Conservation (phyloP, 768 basidiomycete genomes). For the Rhodotorula kratochvilovae region DNA sequence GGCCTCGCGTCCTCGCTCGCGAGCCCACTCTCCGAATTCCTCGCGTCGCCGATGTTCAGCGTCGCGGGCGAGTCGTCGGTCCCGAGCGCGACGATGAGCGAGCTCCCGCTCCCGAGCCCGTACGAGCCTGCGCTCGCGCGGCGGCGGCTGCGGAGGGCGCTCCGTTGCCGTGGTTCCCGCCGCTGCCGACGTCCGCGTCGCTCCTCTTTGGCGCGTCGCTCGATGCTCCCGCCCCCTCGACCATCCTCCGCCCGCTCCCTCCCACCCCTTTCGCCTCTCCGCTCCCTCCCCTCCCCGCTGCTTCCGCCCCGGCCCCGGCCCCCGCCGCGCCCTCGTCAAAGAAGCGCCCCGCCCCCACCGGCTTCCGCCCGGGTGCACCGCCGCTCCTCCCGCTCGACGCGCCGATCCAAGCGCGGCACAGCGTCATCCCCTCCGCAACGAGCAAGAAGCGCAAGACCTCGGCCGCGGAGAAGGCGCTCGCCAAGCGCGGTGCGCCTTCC, state of each 20-base stretch:
- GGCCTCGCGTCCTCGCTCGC: background rate
- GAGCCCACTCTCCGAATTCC: constrained; percentile 23
- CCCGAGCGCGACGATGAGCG: constrained; percentile 9
- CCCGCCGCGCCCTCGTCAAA: background rate
- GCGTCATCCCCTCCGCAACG: constrained; percentile 65
- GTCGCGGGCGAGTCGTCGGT: background rate
- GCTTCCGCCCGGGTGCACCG: constrained; percentile 13
- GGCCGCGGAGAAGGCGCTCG: constrained; percentile 34
- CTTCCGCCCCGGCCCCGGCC: background rate
- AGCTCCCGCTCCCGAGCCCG: constrained; percentile 15
- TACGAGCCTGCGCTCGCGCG: background rate
- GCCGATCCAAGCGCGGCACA: constrained; percentile 73
- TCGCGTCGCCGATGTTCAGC: constrained; percentile 34
- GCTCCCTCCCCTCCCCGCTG: background rate
- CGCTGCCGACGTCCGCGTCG: background rate
- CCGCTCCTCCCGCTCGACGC: constrained; percentile 61
- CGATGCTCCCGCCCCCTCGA: background rate
- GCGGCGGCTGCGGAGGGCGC: background rate
- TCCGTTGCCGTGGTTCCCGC: constrained; percentile 14
- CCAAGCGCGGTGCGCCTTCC: constrained; percentile 18
- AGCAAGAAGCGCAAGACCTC: constrained; percentile 61
- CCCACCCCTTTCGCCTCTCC: background rate
- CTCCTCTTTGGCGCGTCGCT: background rate
- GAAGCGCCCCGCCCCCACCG: constrained; percentile 13
- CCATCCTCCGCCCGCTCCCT: constrained; percentile 4